Conservation (phyloP, 2,329 filamentous ascomycete species). For the Exserohilum rostratum region DNA sequence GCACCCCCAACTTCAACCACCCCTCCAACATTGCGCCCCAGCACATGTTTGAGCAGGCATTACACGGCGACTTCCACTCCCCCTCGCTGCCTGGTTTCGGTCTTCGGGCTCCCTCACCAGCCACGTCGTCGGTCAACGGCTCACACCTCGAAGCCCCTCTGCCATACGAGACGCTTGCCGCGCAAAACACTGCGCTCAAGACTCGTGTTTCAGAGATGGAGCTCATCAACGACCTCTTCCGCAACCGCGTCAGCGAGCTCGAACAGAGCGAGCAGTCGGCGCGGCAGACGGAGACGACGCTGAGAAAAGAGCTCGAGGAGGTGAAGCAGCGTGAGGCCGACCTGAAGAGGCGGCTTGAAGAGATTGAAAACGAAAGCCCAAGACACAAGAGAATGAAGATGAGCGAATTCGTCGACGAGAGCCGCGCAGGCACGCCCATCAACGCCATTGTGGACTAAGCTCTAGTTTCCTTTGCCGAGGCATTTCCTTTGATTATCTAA, state of each 20-base stretch:
- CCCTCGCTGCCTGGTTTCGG: conserved; percentile 53
- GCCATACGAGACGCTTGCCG: conserved; percentile 79
- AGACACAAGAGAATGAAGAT: conserved; percentile 63
- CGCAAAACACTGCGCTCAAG: conserved; percentile 84
- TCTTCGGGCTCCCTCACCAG: conserved; percentile 60
- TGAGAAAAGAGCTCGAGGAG: conserved; percentile 71
- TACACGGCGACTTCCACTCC: conserved; percentile 72
- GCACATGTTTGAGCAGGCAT: conserved; percentile 76
- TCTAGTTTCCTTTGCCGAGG: conserved; percentile 2
- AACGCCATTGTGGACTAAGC: conserved; percentile 37
- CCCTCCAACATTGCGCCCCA: conserved; percentile 72
- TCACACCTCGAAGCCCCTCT: conserved; percentile 74
- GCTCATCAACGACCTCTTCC: conserved; percentile 80
- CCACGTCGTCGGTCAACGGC: conserved; percentile 62
- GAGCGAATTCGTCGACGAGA: conserved; percentile 60
- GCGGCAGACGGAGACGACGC: conserved; percentile 61
- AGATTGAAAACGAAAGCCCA: conserved; percentile 58
- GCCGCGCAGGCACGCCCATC: conserved; percentile 44
- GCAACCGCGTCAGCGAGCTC: conserved; percentile 71
- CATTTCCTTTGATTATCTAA: conserved; percentile 17
- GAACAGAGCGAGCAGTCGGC: conserved; percentile 76
- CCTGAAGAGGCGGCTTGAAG: conserved; percentile 80
- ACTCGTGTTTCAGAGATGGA: conserved; percentile 95
- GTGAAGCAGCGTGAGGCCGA: conserved; percentile 79
- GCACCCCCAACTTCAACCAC: conserved; percentile 74